Evolutionary conservation across 306 rosid species (phyloP).

Genomic region (Pterocarpus macrocarpus): DNA sequence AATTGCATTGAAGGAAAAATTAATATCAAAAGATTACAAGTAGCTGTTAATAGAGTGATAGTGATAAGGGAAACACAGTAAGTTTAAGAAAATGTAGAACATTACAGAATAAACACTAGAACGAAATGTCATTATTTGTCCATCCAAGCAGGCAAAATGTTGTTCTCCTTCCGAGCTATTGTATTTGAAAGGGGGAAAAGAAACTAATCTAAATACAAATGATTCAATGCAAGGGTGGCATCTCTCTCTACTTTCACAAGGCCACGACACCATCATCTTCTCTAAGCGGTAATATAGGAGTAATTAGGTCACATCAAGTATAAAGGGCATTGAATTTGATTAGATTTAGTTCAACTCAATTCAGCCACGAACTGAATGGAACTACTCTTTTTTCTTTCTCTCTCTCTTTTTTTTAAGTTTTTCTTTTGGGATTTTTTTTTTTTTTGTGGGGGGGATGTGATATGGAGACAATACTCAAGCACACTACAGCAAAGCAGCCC

Average conservation of each 20-base stretch:
- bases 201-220: slow-evolving; percentile 35
- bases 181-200: not conserved
- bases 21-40: slow-evolving; percentile 36
- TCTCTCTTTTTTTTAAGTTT: too few species aligned
- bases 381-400: too few species aligned
- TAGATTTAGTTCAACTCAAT: too few species aligned
- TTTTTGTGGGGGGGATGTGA: not conserved
- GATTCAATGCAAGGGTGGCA: not conserved
- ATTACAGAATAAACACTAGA: slow-evolving; percentile 12
- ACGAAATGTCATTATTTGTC: slow-evolving; percentile 16
- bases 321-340: not conserved
- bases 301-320: slow-evolving; percentile 29
- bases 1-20: slow-evolving; percentile 52
- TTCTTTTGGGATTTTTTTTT: not conserved
- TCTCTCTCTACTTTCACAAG: slow-evolving; percentile 28
- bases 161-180: slow-evolving; percentile 18
- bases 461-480: too few species aligned
- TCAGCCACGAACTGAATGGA: too few species aligned
- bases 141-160: slow-evolving; percentile 24
- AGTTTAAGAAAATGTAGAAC: slow-evolving; percentile 36
- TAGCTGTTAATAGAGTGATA: not conserved
- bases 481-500: too few species aligned
- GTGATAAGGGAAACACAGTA: slow-evolving; percentile 17
- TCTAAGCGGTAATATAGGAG: slow-evolving; percentile 29
- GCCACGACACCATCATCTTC: slow-evolving; percentile 10